These are phyloP conservation scores for Cutaneotrichosporon sp. DNA, from an alignment of 1,284 basidiomycete species.

Conservation along the genomic window DNA sequence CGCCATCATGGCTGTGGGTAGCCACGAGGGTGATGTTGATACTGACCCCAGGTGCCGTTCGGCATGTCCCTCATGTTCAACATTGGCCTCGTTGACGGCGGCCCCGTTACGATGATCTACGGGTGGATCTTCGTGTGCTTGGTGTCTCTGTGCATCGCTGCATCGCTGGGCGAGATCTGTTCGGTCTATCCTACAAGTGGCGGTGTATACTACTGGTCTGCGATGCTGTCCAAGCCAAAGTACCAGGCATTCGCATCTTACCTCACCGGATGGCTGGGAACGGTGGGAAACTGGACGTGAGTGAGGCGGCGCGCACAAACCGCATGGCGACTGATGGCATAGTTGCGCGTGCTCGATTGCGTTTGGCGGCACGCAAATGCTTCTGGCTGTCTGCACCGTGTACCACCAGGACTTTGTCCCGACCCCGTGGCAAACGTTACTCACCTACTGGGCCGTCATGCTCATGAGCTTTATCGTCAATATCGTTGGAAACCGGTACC, in stretches of 20 bases:
- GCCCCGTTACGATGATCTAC: constrained; percentile 48
- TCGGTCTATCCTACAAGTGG: constrained; percentile 51
- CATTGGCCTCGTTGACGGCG: constrained; percentile 49
- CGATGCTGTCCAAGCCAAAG: constrained; percentile 48
- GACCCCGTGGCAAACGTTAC: constrained; percentile 47
- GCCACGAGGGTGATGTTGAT: background rate
- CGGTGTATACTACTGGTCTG: constrained; percentile 52
- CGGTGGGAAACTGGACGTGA: constrained; percentile 52
- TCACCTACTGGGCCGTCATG: constrained; percentile 50
- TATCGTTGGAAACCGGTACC: constrained; percentile 43
- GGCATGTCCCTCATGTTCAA: constrained; percentile 48
- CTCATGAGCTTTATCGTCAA: constrained; percentile 47
- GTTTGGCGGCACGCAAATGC: constrained; percentile 52
- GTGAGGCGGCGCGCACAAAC: no score
- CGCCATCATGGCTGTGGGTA: constrained; percentile 48
- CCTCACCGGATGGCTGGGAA: constrained; percentile 51
- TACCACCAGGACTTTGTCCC: constrained; percentile 44
- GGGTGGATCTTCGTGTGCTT: constrained; percentile 51
- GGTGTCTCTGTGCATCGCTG: constrained; percentile 50
- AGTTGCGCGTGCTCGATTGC: constrained; percentile 45
- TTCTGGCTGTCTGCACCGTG: constrained; percentile 50
- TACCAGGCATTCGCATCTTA: constrained; percentile 50
- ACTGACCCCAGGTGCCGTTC: constrained; percentile 21
- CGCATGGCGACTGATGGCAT: no score
- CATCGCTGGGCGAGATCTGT: constrained; percentile 51